These are phyloP conservation scores for Penicillium sp. DNA, from an alignment of 2,329 filamentous ascomycete genomes.

Conservation along the genomic window DNA sequence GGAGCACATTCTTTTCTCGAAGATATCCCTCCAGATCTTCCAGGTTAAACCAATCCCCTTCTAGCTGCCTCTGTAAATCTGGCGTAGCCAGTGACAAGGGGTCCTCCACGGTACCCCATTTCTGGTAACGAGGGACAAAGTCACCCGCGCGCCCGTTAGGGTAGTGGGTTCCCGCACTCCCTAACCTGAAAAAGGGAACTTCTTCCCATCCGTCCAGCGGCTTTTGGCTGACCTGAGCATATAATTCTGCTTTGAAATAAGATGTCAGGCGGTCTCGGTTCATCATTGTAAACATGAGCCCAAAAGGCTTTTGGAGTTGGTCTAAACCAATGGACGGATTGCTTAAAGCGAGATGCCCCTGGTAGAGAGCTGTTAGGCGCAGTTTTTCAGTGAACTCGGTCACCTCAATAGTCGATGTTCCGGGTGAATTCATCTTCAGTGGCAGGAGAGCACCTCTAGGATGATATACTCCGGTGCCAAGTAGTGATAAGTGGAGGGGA, in stretches of 20 bases:
- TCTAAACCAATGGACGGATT: conserved; percentile 24
- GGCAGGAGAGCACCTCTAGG: neutral
- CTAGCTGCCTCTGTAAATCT: conserved; percentile 24
- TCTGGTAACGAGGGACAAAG: conserved; percentile 16
- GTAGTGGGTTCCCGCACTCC: conserved; percentile 35
- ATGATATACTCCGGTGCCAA: neutral
- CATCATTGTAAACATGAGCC: conserved; percentile 32
- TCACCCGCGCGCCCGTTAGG: conserved; percentile 8
- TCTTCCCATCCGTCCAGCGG: conserved; percentile 30
- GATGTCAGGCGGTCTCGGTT: conserved; percentile 23
- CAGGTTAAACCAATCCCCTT: conserved; percentile 36
- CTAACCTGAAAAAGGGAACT: conserved; percentile 35
- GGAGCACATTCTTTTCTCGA: conserved; percentile 23
- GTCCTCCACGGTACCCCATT: conserved; percentile 23
- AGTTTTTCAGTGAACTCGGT: conserved; percentile 2
- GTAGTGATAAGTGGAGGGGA: neutral
- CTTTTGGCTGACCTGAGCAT: conserved; percentile 25
- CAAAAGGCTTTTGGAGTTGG: conserved; percentile 30
- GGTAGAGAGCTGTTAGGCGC: conserved; percentile 1
- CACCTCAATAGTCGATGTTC: neutral
- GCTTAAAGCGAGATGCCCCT: conserved; percentile 2
- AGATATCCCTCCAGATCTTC: conserved; percentile 33
- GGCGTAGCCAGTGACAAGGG: conserved; percentile 21
- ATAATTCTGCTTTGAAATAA: conserved; percentile 29
- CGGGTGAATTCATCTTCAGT: neutral